Evolutionary conservation across 164 flowering plant genomes (phyloP).

Genomic region (Chloranthus sessilifolius): DNA sequence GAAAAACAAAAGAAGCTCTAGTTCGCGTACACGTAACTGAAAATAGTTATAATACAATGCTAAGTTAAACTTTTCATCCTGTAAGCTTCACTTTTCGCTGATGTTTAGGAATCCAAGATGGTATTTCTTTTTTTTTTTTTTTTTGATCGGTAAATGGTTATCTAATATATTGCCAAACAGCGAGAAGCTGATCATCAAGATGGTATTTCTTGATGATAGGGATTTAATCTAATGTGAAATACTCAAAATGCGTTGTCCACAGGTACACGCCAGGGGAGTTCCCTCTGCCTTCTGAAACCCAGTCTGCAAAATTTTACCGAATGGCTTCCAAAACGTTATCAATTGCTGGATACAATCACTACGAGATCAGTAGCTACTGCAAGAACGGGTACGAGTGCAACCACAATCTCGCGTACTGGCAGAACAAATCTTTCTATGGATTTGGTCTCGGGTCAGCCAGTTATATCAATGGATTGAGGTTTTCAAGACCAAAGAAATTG

Average conservation of each 20-base stretch:
- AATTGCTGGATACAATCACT: slow-evolving; percentile 68
- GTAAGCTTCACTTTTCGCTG: too few relatives aligned
- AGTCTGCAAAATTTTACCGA: slow-evolving; percentile 74
- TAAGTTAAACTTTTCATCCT: too few relatives aligned
- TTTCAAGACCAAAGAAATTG: slow-evolving; percentile 80
- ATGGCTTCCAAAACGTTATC: slow-evolving; percentile 59
- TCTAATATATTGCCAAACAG: too few relatives aligned
- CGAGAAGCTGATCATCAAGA: too few relatives aligned
- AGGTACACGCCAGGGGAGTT: slow-evolving; percentile 89
- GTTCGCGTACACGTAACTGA: too few relatives aligned
- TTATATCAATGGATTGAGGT: slow-evolving; percentile 54
- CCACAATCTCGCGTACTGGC: slow-evolving; percentile 85
- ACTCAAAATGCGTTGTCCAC: slow-evolving; percentile 5
- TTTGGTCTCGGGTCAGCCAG: slow-evolving; percentile 95
- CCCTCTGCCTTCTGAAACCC: slow-evolving; percentile 79
- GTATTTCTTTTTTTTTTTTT: too few relatives aligned
- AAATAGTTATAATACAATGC: too few relatives aligned
- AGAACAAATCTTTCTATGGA: slow-evolving; percentile 66
- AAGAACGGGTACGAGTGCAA: slow-evolving; percentile 68
- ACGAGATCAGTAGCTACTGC: slow-evolving; percentile 85
- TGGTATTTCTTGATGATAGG: too few relatives aligned
- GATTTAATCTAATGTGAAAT: too few relatives aligned
- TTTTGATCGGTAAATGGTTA: too few relatives aligned
- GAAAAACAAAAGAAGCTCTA: too few relatives aligned
- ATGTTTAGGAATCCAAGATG: too few relatives aligned